Base-by-base conservation (phyloP, 164 flowering plant species). In the Euptelea pleiosperma region DNA sequence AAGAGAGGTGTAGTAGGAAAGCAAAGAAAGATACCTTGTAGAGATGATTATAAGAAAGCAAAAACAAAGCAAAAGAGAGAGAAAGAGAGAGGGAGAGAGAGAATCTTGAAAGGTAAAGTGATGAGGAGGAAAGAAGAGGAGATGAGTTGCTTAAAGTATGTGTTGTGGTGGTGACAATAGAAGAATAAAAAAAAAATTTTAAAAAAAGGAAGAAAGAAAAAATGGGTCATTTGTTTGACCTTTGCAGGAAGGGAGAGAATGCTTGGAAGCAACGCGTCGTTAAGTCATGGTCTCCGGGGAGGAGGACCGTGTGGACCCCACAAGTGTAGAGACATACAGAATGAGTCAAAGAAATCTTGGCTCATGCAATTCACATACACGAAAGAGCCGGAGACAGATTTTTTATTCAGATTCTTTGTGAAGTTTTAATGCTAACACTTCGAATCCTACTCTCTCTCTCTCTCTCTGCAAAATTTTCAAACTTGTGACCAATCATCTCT, bases 81-180 rank as follows among this genome's bases (percentile, higher is more conserved):
- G 35, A 55, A 46, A 16, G 60, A 52, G 35, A 28, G 57, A 63
- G 49, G 57, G 43, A 42, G 15, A 30, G 46, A 42, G 37, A 53
- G 58, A 57, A 18, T n/a, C n/a, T n/a, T n/a, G 60, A 51, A 44
- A 36, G 50, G 21, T 26, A 35, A 58, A 36, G 55, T 52, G 39
- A 11, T 16, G 55, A 43, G 24, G 39, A 11, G 22, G 55, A 43
- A 30, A 45, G 12, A 25, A 42, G 48, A 34, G 31, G 49, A 5
- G 40, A 53, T 55, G 55, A 29, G 52, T 10, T 56, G 26, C 54
- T 63, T 63, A 46, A 58, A 4, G 40, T 25, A 63, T 36, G 19
- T 22, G 2, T 43, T 19, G 14, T 35, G 19, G 69, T 11, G 52
- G 57, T 51, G 25, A 1, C 8, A 26, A 25, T 21, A 25, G 11